Evolutionary conservation across 1,139 yeast genomes (phyloP).

Genomic region (Magnusiomyces tetraspermus): DNA sequence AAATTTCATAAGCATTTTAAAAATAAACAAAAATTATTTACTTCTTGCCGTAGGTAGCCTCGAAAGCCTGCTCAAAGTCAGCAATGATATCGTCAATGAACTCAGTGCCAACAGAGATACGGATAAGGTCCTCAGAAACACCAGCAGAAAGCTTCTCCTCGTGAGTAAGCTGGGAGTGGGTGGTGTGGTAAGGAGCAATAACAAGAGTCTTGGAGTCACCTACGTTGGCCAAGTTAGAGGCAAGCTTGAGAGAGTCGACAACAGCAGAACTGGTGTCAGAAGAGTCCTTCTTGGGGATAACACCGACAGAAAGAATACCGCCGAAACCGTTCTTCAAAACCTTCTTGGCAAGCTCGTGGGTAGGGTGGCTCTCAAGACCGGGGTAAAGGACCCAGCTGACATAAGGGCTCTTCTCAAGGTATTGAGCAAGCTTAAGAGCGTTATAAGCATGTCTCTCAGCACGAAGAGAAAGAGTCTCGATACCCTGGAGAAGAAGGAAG

Average conservation of each 20-base stretch:
- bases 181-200: conserved; percentile 90
- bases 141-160: conserved; percentile 76
- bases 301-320: conserved; percentile 83
- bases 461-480: conserved; percentile 87
- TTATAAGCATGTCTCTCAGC: conserved; percentile 85
- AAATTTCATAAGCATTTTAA: too few species aligned
- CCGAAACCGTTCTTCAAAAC: conserved; percentile 74
- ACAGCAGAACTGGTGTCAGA: conserved; percentile 65
- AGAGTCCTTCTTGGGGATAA: conserved; percentile 41
- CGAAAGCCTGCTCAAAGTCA: conserved; percentile 75
- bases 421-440: conserved; percentile 71
- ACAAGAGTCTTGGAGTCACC: conserved; percentile 94
- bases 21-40: too few species aligned
- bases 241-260: conserved; percentile 72
- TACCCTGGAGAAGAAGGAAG: conserved; percentile 78
- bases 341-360: conserved; percentile 74
- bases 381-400: conserved; percentile 89
- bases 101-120: conserved; percentile 87
- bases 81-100: conserved; percentile 78
- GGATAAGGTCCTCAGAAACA: conserved; percentile 76
- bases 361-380: conserved; percentile 75
- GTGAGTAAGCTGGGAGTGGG: conserved; percentile 82
- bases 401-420: conserved; percentile 60
- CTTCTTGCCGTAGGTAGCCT: conserved; percentile 19
- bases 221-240: conserved; percentile 89